Evolutionary conservation across 495 filamentous ascomycete species (phyloP).

Genomic region (Corynascus novoguineensis): DNA sequence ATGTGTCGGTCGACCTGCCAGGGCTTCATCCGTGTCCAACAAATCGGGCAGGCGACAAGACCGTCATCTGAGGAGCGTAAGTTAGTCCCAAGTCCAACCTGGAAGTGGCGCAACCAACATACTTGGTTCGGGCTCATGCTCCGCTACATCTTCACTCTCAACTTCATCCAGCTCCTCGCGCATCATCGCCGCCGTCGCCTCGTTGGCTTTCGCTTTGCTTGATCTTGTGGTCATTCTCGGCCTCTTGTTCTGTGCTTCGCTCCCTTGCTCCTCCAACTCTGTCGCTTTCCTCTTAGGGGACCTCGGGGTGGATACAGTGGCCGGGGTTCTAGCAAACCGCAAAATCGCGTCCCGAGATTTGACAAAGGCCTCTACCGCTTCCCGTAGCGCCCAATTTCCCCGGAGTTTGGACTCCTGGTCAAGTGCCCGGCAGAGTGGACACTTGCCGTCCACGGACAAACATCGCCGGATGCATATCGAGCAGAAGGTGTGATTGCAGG

Average conservation of each 20-base stretch:
- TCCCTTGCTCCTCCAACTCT: conserved; percentile 40
- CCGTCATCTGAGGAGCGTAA: conserved; percentile 54
- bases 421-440: conserved; percentile 69
- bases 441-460: conserved; percentile 73
- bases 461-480: conserved; percentile 87
- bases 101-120: conserved; percentile 3
- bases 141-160: conserved; percentile 25
- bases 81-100: conserved; percentile 18
- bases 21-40: conserved; percentile 67
- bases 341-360: conserved; percentile 58
- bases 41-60: conserved; percentile 77
- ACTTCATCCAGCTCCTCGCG: conserved; percentile 30
- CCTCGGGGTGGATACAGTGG: not conserved
- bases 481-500: conserved; percentile 95
- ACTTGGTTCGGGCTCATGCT: conserved; percentile 30
- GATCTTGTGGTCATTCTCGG: conserved; percentile 41
- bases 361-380: conserved; percentile 75
- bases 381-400: conserved; percentile 75
- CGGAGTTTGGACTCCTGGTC: conserved; percentile 81
- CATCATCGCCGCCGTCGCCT: conserved; percentile 34
- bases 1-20: conserved; percentile 69
- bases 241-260: conserved; percentile 36
- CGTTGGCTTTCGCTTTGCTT: conserved; percentile 35
- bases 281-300: conserved; percentile 49
- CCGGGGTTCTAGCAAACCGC: conserved; percentile 49